Base-by-base conservation (phyloP, 352 stramenopile species). In the Globisporangium middletonii region DNA sequence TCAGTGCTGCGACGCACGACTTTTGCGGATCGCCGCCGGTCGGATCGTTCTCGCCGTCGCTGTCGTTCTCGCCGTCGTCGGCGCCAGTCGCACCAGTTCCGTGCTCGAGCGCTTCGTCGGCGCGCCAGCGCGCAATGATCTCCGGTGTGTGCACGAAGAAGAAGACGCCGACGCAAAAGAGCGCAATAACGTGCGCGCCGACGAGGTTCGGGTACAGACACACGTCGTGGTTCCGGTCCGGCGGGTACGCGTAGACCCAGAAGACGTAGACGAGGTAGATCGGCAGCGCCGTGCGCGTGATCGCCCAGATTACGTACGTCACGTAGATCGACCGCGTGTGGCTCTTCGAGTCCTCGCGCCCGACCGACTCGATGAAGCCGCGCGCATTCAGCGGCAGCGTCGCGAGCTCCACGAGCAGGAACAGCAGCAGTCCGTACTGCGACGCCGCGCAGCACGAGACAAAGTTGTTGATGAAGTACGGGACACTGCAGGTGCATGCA, bases 381-480 rank as follows among this genome's bases (percentile, higher is more conserved):
- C 79, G 78, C 11, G 63, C 78, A 41, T 93, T 93, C 28, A 93
- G 68, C 12, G 83, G 81, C 27, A 93, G 67, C 43, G 83, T 93
- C 26, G 81, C 79, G 15, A 93, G 68, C 59, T 93, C 83, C 47
- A 93, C 83, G 13, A 93, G 75, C 50, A 93, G 63, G 43, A 89
- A 93, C 30, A 93, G 67, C 47, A 91, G 61, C 49, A 93, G 59
- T 4, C 78, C 81, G 44, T 89, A 93, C 55, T 91, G 79, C 13
- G 75, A 86, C 16, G 81, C 79, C 12, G 73, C 79, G 53, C 83
- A 93, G 67, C 80, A 90, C 49, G 83, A 84, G 18, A 89, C 62
- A 55, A 93, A 93, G 65, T 93, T 93, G 77, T 93, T 91, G 68
- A 93, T 89, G 12, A 84, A 76, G 62, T 93, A 93, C 38, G 83